Percentiles rank a stretch among this genome's conserved stretches.
These are phyloP conservation scores for Lotmaria passim DNA, from an alignment of 208 protist species.

Conservation along the genomic window DNA sequence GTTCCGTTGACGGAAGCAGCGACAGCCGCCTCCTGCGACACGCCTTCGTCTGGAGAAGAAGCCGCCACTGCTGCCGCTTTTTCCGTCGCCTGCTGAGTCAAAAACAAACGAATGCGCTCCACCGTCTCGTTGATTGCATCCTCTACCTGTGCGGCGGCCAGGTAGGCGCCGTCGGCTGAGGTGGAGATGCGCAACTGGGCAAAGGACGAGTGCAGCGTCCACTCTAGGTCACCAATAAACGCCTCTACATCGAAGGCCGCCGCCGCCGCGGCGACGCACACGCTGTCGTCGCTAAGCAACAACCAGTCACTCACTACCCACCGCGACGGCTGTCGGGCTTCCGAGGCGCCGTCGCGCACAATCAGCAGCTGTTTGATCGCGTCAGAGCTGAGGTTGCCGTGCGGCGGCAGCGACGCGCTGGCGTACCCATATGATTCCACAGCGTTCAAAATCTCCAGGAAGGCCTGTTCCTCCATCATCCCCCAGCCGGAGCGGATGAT, in stretches of 20 bases:
- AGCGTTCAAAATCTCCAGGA: slow-evolving; percentile 67
- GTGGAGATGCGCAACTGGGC: slow-evolving; percentile 74
- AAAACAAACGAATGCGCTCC: slow-evolving; percentile 55
- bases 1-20: not conserved
- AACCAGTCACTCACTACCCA: slow-evolving; percentile 90
- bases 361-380: slow-evolving; percentile 68
- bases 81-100: slow-evolving; percentile 15
- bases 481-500: slow-evolving; percentile 82
- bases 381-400: slow-evolving; percentile 78
- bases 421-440: slow-evolving; percentile 69
- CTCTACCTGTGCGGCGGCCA: slow-evolving; percentile 54
- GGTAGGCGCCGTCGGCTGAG: slow-evolving; percentile 40
- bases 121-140: slow-evolving; percentile 70
- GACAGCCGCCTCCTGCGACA: not conserved
- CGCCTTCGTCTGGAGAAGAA: not conserved
- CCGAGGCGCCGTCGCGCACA: slow-evolving; percentile 68
- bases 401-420: slow-evolving; percentile 51
- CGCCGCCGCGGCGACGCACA: not conserved
- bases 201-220: slow-evolving; percentile 79
- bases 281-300: slow-evolving; percentile 41
- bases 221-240: slow-evolving; percentile 72
- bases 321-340: slow-evolving; percentile 55
- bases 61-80: not conserved
- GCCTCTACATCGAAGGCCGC: slow-evolving; percentile 28
- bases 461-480: slow-evolving; percentile 70